A percentile compares a stretch with the other conserved stretches of the same genome.
These are phyloP conservation scores for Amanita molliuscula DNA, from an alignment of 768 basidiomycete genomes.

Conservation along the genomic window DNA sequence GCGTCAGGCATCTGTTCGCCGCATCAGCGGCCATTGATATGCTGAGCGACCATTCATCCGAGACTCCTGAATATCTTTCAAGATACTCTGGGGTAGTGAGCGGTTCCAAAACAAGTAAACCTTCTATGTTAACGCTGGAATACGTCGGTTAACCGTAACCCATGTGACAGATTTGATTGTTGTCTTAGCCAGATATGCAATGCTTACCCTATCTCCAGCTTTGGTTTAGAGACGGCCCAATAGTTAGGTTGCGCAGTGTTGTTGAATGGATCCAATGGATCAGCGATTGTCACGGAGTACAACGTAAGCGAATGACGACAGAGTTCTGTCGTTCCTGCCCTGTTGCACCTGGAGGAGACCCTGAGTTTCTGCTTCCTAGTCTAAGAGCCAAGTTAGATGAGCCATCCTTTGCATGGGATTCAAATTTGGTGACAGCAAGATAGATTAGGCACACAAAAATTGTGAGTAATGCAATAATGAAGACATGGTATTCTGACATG, in stretches of 20 bases:
- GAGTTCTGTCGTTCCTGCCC: conserved; percentile 62
- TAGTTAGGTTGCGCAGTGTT: conserved; percentile 56
- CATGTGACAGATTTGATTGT: background rate
- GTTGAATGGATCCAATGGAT: conserved; percentile 58
- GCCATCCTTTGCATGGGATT: conserved; percentile 5
- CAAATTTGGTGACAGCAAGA: conserved; percentile 20
- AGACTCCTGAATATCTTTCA: conserved; percentile 43
- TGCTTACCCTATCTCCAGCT: conserved; percentile 57
- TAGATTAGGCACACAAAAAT: too few species aligned
- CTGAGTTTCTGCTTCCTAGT: background rate
- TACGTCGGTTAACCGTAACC: background rate
- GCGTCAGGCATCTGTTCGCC: conserved; percentile 36
- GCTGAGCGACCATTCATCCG: conserved; percentile 64
- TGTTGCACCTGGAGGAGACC: background rate
- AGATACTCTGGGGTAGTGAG: conserved; percentile 58
- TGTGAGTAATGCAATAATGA: too few species aligned
- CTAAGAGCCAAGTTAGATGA: background rate
- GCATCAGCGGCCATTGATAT: conserved; percentile 54
- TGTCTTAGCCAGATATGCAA: conserved; percentile 27
- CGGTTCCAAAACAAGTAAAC: conserved; percentile 68
- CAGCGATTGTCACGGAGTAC: conserved; percentile 13
- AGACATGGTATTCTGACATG: too few species aligned
- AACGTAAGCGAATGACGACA: conserved; percentile 29
- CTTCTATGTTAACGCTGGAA: conserved; percentile 56
- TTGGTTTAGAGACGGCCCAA: conserved; percentile 65